Evolutionary conservation across 2,329 filamentous ascomycete species (phyloP).

Genomic region (Meredithiella fracta): DNA sequence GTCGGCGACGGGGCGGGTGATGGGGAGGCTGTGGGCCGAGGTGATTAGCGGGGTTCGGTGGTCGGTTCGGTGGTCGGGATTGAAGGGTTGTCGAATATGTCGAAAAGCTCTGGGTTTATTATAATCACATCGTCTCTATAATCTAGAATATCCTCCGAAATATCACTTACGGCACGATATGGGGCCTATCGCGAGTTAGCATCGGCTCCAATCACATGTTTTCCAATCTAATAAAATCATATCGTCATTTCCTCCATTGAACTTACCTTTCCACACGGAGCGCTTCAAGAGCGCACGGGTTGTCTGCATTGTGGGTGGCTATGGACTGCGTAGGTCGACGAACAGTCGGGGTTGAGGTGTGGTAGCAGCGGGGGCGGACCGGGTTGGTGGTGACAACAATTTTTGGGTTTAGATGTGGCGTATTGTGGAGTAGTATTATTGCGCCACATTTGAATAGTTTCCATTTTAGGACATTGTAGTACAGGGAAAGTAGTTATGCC

Average conservation of each 20-base stretch:
- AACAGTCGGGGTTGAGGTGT: no score
- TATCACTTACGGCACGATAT: constrained; percentile 35
- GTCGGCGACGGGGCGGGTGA: constrained; percentile 42
- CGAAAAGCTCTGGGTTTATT: not conserved
- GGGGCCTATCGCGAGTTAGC: constrained; percentile 23
- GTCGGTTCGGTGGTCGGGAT: not conserved
- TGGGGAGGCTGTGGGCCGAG: constrained; percentile 38
- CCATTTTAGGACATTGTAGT: no score
- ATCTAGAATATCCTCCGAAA: no score
- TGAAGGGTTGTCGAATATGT: not conserved
- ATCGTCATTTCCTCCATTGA: not conserved
- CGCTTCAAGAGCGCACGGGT: constrained; percentile 53
- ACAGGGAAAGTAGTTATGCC: no score
- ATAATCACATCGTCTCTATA: no score
- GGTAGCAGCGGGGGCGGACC: not conserved
- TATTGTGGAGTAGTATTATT: not conserved
- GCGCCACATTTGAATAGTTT: not conserved
- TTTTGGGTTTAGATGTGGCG: not conserved
- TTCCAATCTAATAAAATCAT: not conserved
- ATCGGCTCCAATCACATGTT: not conserved
- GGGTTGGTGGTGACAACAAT: not conserved
- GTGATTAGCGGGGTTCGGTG: not conserved
- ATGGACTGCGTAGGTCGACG: no score
- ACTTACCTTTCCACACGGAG: constrained; percentile 74
- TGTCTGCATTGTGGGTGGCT: constrained; percentile 42